A percentile compares a stretch with the other conserved stretches of the same genome.
Conservation (phyloP, 1,284 basidiomycete genomes). For the Wallemia mellicola region DNA sequence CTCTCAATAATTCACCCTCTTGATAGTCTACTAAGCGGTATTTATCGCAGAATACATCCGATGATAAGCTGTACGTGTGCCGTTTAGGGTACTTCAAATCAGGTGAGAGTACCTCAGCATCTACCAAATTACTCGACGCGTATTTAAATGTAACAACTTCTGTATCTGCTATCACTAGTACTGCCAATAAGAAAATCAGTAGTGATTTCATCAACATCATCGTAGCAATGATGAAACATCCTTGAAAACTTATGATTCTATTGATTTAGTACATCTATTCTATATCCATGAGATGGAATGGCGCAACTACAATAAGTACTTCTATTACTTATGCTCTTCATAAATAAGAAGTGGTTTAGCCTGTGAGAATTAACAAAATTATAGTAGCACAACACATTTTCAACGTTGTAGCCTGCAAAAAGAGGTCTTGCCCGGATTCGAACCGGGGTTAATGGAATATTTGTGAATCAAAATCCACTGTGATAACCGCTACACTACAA, state of each 20-base stretch:
- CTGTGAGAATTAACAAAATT: background rate
- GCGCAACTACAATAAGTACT: no score
- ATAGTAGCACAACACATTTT: background rate
- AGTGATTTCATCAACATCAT: background rate
- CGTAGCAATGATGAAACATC: background rate
- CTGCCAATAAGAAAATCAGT: background rate
- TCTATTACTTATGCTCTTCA: no score
- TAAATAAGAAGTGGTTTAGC: no score
- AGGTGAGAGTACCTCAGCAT: background rate
- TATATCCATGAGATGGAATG: no score
- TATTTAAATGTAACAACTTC: background rate
- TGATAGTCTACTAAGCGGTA: background rate
- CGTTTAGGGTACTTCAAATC: background rate
- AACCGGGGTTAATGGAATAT: background rate
- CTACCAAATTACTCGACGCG: background rate
- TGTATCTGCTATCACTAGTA: background rate
- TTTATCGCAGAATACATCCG: background rate
- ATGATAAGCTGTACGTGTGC: background rate
- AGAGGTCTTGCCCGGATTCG: background rate
- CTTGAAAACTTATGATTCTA: no score
- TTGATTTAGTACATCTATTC: no score
- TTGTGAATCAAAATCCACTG: background rate
- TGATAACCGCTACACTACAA: constrained; percentile 1
- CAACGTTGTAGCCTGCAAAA: background rate
- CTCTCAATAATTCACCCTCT: background rate